Evolutionary conservation across 257 asterid genomes (phyloP).

Genomic region (Lycium barbarum): DNA sequence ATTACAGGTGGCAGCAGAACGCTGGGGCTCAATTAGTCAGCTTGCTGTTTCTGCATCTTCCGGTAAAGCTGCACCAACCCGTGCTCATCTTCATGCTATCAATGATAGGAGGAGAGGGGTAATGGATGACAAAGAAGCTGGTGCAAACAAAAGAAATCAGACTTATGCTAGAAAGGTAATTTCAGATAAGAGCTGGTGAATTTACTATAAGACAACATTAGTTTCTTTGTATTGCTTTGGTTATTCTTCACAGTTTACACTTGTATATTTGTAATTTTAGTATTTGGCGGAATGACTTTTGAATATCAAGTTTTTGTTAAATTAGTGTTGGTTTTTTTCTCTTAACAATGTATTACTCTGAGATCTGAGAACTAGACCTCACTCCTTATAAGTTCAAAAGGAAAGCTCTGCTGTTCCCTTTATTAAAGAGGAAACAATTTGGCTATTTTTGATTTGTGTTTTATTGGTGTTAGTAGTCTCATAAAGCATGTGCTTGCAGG

Average conservation of each 20-base stretch:
- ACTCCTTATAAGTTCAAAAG: neutral
- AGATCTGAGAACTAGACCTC: neutral
- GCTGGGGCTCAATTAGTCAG: slow-evolving; percentile 93
- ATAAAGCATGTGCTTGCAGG: slow-evolving; percentile 44
- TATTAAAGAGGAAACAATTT: neutral
- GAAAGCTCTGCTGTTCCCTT: neutral
- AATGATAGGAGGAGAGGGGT: slow-evolving; percentile 64
- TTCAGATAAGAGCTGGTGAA: neutral
- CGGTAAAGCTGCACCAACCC: slow-evolving; percentile 72
- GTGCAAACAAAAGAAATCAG: slow-evolving; percentile 45
- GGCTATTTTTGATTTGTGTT: slow-evolving; percentile 4
- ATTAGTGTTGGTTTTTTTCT: neutral
- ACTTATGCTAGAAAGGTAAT: slow-evolving; percentile 55
- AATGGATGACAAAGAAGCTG: slow-evolving; percentile 50
- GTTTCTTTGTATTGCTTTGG: neutral
- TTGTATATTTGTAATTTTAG: neutral
- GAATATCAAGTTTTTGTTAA: neutral
- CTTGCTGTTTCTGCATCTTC: slow-evolving; percentile 92
- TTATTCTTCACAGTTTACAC: neutral
- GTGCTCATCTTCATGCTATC: slow-evolving; percentile 91
- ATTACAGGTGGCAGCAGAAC: slow-evolving; percentile 85
- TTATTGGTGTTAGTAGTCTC: slow-evolving; percentile 26
- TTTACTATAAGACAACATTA: neutral
- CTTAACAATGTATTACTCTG: neutral
- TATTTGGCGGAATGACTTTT: neutral